Evolutionary conservation across 331 rosid species (phyloP), one percentile per base, ranked within the genome.

Genomic region (Acacia pycnantha): DNA sequence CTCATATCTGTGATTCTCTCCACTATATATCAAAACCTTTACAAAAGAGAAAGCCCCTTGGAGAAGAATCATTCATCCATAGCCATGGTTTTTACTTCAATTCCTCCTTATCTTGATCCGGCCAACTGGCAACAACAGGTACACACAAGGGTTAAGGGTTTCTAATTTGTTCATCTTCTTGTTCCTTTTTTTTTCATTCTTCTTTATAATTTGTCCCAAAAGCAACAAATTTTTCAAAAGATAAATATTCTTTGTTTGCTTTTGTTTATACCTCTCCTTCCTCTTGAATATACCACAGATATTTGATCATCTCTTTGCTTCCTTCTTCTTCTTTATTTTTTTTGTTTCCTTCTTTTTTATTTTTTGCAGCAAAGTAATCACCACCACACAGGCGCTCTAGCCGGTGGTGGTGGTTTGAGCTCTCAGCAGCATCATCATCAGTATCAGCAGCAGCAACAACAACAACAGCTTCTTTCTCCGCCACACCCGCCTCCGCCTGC

Each of bases 71-170:
- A 40, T 56, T 27, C 61, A 22, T 24, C 66, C 69, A 22, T 18
- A 70, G 56, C 89, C 85, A 91, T 91, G 95, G 91, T 88, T 86
- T 91, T 91, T 66, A 80, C 93, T 22, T 91, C 95, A 82, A 84
- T 88, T 76, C 92, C 95, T 81, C 80, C 92, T 85, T 89, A 89
- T 91, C 89, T 88, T 80, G 93, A 91, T 86, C 93, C 93, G 56
- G 50, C 87, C 91, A 88, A 91, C 84, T 91, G 95, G 95, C 95
- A 89, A 33, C 95, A 89, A 65, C 93, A 89, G 90, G 95, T 88
- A 72, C 14, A 44, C 29, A 81, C 31, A 31, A 2, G 4, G 33
- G 33, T 31, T 7, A 44, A 78, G 84, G 47, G 26, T 72, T 80
- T 7, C 24, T 53, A n/a, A n/a, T n/a, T 77, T 72, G 58, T 66